Evolutionary conservation across 495 filamentous ascomycete genomes (phyloP).

Genomic region (Penicillium odoratum): DNA sequence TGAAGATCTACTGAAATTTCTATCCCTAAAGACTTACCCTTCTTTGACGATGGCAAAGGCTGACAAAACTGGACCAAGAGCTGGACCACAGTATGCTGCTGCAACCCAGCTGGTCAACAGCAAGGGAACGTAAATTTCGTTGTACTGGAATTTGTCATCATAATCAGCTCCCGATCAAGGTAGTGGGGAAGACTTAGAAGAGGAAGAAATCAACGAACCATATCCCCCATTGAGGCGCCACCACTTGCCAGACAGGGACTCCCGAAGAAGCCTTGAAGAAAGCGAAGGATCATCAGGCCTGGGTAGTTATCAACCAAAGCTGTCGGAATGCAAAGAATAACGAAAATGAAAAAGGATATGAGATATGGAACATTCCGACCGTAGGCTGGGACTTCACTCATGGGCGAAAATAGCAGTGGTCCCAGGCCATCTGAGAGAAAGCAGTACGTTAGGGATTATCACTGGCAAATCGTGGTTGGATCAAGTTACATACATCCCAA

Average conservation of each 20-base stretch:
- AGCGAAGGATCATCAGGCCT: conserved; percentile 46
- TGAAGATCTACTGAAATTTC: too few relatives aligned
- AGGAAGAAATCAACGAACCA: conserved; percentile 9
- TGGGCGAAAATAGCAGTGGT: too few relatives aligned
- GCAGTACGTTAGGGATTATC: too few relatives aligned
- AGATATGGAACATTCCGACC: conserved; percentile 28
- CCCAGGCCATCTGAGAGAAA: too few relatives aligned
- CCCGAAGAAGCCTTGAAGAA: conserved; percentile 52
- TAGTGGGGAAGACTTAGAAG: not conserved
- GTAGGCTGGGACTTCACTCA: too few relatives aligned
- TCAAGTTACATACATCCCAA: too few relatives aligned
- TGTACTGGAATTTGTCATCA: not conserved
- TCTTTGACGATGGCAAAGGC: not conserved
- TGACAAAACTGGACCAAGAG: not conserved
- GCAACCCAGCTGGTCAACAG: not conserved
- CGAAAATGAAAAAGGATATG: conserved; percentile 44
- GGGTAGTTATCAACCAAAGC: conserved; percentile 40
- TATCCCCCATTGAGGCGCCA: conserved; percentile 52
- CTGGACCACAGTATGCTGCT: not conserved
- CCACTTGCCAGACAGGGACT: conserved; percentile 47
- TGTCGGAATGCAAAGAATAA: conserved; percentile 39
- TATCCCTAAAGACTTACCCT: not conserved
- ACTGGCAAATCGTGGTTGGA: too few relatives aligned
- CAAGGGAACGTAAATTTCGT: conserved; percentile 27
- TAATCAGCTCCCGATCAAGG: too few relatives aligned